Base-by-base conservation (phyloP, 371 early-diverging fungal species). In the Mortierella sp. region DNA sequence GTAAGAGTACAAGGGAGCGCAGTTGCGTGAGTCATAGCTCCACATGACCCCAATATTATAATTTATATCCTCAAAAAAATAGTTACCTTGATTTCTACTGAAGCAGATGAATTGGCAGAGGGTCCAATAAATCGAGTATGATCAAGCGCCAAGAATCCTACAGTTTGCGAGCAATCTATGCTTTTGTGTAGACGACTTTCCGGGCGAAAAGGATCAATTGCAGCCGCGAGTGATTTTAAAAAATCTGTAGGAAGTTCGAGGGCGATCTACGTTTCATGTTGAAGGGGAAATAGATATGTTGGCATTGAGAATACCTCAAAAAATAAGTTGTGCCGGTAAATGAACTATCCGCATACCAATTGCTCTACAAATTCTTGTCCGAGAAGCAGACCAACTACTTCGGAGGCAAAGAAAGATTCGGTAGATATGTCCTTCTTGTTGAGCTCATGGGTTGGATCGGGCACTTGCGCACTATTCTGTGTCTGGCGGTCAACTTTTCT, bases 21-120 rank as follows among this genome's bases (percentile, higher is more conserved):
- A 54, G 54, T 3, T n/a, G 18, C 5, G 47, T 62, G 43, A 40
- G 43, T 39, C 62, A 62, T 62, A 35, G 24, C 16, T 45, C 28
- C 40, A 35, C 43, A 62, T 12, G n/a, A n/a, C 51, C n/a, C n/a
- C 51, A 60, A 26, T 8, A 24, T 4, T 12, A 3, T 62, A 24
- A 22, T 16, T 60, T 9, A n/a, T 22, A 20, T 20, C 3, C 4
- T 54, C 28, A 20, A 22, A 16, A 18, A 26, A 22, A 22, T 47
- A 32, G n/a, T 24, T 65, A 81, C 83, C 73, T 81, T 81, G 61
- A 81, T 75, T 58, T 81, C 83, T 6, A 76, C 62, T 12, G 70
- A 61, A 4, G 70, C 45, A 20, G 76, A 60, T 0, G 73, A 58
- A 16, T 76, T 30, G 22, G 62, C n/a, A 20, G 57, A 52, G 16